Conservation (phyloP, 139 green algal genomes). For the Dunaliella primolecta region DNA sequence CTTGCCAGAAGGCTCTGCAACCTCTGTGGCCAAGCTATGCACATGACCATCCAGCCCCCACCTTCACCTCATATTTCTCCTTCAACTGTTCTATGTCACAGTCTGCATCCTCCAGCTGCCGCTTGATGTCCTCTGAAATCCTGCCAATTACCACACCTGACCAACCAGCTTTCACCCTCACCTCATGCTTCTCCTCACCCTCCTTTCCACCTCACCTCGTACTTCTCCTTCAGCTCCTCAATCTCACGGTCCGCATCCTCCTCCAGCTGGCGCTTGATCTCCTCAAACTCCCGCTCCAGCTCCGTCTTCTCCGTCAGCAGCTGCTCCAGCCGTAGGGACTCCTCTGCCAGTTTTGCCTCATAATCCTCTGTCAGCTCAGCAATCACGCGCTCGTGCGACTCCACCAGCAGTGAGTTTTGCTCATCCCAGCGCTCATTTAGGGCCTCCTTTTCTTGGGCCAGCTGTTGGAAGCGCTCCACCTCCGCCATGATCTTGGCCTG, state of each 20-base stretch:
- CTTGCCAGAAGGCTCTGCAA: no score
- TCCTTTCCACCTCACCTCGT: conserved; percentile 47
- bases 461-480: conserved; percentile 76
- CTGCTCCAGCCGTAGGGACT: conserved; percentile 48
- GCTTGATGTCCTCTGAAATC: no score
- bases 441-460: conserved; percentile 73
- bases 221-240: conserved; percentile 85
- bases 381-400: conserved; percentile 79
- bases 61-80: no score
- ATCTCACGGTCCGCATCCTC: conserved; percentile 89
- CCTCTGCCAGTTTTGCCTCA: conserved; percentile 70
- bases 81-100: no score
- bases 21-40: no score
- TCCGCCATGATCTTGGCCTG: conserved; percentile 79
- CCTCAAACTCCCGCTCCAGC: conserved; percentile 63
- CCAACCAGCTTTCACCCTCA: no score
- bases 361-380: conserved; percentile 81
- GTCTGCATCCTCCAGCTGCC: no score
- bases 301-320: conserved; percentile 57
- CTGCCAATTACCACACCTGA: no score
- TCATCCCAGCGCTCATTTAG: conserved; percentile 79
- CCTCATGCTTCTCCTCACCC: no score
- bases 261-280: conserved; percentile 86
- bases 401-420: conserved; percentile 77
- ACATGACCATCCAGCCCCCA: no score